phyloP scores from a whole-genome alignment of 495 filamentous ascomycete genomes.

The Symbiotaphrina buchneri region DNA sequence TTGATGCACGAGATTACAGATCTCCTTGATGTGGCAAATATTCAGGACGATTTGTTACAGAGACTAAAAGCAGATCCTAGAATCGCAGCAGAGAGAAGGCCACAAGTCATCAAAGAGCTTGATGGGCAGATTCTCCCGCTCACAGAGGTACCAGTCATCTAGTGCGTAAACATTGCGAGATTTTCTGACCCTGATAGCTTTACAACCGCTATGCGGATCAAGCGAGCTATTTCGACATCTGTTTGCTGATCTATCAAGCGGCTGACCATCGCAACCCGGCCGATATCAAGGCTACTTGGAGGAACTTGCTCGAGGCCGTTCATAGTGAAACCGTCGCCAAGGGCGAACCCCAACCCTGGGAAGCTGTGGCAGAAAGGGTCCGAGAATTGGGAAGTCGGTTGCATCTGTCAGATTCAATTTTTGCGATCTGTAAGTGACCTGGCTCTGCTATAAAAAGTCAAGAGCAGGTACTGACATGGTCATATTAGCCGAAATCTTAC shows the following conservation, averaged over 20 bases:
- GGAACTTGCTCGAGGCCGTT: slow-evolving; percentile 46
- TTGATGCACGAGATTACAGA: slow-evolving; percentile 65
- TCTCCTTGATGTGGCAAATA: slow-evolving; percentile 77
- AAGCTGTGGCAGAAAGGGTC: slow-evolving; percentile 50
- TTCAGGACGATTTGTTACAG: slow-evolving; percentile 82
- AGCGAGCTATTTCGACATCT: slow-evolving; percentile 78
- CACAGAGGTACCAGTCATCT: slow-evolving; percentile 30
- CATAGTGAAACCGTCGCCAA: slow-evolving; percentile 36
- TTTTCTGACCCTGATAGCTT: slow-evolving; percentile 28
- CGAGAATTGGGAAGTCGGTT: slow-evolving; percentile 59
- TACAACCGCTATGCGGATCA: slow-evolving; percentile 80
- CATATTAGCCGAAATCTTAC: slow-evolving; percentile 27
- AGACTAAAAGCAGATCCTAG: slow-evolving; percentile 50
- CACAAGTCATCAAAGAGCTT: slow-evolving; percentile 36
- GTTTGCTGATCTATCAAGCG: slow-evolving; percentile 67
- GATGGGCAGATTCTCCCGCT: slow-evolving; percentile 53
- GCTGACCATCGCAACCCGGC: slow-evolving; percentile 71
- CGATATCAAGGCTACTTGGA: slow-evolving; percentile 68
- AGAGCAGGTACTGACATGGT: slow-evolving; percentile 11
- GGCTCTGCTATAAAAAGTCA: neutral
- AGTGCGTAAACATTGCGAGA: neutral
- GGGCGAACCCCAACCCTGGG: slow-evolving; percentile 43
- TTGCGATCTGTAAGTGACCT: slow-evolving; percentile 23
- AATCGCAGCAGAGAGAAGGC: slow-evolving; percentile 31
- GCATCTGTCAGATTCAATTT: slow-evolving; percentile 53